Conservation (phyloP, 768 basidiomycete species). For the Rhizopogon vinicolor region DNA sequence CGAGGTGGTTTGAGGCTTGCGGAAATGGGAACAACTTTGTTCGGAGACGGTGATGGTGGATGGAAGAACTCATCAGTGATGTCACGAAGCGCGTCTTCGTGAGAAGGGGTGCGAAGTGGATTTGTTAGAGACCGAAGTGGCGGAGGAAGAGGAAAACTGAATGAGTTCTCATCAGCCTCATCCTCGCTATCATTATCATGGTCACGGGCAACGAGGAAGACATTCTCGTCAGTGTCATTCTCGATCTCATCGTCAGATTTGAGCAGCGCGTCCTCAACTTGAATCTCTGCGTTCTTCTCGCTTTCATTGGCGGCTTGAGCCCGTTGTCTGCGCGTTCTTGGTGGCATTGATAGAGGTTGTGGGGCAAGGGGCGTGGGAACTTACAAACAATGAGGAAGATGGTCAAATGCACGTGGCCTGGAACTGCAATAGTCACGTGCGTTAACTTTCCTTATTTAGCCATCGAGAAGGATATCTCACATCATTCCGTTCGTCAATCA, state of each 20-base stretch:
- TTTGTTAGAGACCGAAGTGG: constrained; percentile 10
- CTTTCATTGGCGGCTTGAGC: constrained; percentile 13
- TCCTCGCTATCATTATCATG: background rate
- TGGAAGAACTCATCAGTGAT: constrained; percentile 32
- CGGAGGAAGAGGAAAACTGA: background rate
- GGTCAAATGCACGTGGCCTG: background rate
- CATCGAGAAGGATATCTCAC: background rate
- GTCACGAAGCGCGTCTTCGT: constrained; percentile 23
- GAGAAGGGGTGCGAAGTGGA: constrained; percentile 18
- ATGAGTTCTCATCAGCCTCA: constrained; percentile 11
- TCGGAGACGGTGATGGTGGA: constrained; percentile 26
- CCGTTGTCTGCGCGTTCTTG: constrained; percentile 15
- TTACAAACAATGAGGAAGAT: background rate
- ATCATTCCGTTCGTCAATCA: background rate
- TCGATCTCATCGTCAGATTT: background rate
- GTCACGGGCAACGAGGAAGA: background rate
- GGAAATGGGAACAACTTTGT: constrained; percentile 12
- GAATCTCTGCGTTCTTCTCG: constrained; percentile 3
- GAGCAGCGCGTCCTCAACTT: background rate
- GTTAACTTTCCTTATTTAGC: background rate
- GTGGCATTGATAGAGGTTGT: constrained; percentile 2
- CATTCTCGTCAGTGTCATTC: constrained; percentile 6
- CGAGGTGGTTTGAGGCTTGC: constrained; percentile 21
- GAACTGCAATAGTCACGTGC: background rate
- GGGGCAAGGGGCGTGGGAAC: constrained; percentile 17